Evolutionary conservation across 352 stramenopile species (phyloP), one percentile per base, ranked within the genome.

Genomic region (Thalassiosira livingstoniorum): DNA sequence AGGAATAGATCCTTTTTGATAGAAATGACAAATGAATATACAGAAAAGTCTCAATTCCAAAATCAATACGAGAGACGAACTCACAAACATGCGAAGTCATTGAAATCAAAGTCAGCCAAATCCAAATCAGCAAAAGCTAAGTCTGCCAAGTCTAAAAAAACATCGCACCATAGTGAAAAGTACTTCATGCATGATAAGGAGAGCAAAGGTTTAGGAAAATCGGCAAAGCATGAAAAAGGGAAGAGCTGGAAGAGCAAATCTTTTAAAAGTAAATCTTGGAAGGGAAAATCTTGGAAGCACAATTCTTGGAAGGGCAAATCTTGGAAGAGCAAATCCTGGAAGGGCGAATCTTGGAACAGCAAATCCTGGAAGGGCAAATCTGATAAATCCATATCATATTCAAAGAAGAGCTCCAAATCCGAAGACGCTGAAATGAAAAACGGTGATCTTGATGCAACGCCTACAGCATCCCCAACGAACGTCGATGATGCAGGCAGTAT

Each of bases 351-450:
- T 7, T 58, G 4, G 27, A 58, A 58, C 21, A n/a, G 11, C 4
- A 58, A 58, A 58, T 29, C 11, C n/a, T 25, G 4, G n/a, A 58
- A 58, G 27, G n/a, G 47, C 5, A 58, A 58, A 58, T 58, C n/a
- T 5, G 10, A 11, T 5, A 27, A 58, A n/a, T 29, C 11, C 21
- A 58, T 5, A 27, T 58, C 47, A 7, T 29, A 58, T 29, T 58
- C 47, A 4, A 11, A 58, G 4, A 58, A 58, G n/a, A 27, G 47
- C 27, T 11, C 11, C 47, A 58, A 58, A 27, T 29, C 11, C 47
- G 47, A 58, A 4, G 11, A 23, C 21, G 21, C n/a, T 4, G 27
- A 29, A 27, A 58, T 29, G 47, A 58, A n/a, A n/a, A n/a, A n/a
- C n/a, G n/a, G n/a, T n/a, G n/a, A n/a, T n/a, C n/a, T 58, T 58